Conservation (phyloP, 2,329 filamentous ascomycete genomes). For the Dichotomopilus funicola region DNA sequence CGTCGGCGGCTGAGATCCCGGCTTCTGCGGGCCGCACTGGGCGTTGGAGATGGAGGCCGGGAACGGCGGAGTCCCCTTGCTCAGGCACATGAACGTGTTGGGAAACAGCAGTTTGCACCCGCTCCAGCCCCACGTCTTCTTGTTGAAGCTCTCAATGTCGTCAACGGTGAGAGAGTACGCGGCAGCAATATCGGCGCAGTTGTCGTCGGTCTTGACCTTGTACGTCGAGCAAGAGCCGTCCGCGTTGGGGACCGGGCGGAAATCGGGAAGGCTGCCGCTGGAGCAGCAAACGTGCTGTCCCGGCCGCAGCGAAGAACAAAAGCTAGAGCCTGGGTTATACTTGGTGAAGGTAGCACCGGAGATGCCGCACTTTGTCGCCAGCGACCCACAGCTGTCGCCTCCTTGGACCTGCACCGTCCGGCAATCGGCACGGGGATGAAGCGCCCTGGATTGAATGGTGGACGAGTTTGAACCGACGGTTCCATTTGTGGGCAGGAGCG, state of each 20-base stretch:
- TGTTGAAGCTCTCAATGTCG: slow-evolving; percentile 35
- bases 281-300: slow-evolving; percentile 5
- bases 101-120: slow-evolving; percentile 31
- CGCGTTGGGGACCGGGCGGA: slow-evolving; percentile 25
- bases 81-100: slow-evolving; percentile 8
- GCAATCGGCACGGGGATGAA: slow-evolving; percentile 18
- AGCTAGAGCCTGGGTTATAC: neutral
- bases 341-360: slow-evolving; percentile 14
- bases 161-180: slow-evolving; percentile 27
- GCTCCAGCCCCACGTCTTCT: slow-evolving; percentile 34
- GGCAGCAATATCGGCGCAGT: slow-evolving; percentile 25
- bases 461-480: neutral
- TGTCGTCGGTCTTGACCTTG: slow-evolving; percentile 26
- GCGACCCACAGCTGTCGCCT: slow-evolving; percentile 32
- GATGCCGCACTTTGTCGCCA: slow-evolving; percentile 36
- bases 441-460: neutral
- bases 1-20: slow-evolving; percentile 28
- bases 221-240: slow-evolving; percentile 33
- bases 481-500: neutral
- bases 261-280: neutral
- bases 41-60: slow-evolving; percentile 33
- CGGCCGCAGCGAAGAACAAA: neutral
- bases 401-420: slow-evolving; percentile 28
- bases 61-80: slow-evolving; percentile 30
- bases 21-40: slow-evolving; percentile 40